Evolutionary conservation across 1,284 basidiomycete species (phyloP).

Genomic region (Malassezia equina): DNA sequence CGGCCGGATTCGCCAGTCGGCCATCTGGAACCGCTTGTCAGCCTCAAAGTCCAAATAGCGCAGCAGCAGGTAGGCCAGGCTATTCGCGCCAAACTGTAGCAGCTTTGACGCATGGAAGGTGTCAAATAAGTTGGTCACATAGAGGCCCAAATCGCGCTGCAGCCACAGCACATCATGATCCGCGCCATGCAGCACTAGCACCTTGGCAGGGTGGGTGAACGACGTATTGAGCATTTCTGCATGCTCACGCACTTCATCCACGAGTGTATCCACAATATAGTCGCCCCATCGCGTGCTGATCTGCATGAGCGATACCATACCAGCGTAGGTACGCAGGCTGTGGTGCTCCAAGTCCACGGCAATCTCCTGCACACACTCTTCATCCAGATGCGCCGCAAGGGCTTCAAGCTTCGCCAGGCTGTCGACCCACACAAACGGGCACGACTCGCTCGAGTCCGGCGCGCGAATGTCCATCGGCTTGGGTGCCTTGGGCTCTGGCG

Average conservation of each 20-base stretch:
- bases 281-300: constrained; percentile 68
- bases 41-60: constrained; percentile 83
- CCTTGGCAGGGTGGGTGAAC: constrained; percentile 69
- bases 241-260: constrained; percentile 59
- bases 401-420: constrained; percentile 55
- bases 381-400: constrained; percentile 57
- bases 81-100: constrained; percentile 61
- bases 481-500: constrained; percentile 22
- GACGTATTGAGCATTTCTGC: constrained; percentile 59
- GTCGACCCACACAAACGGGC: constrained; percentile 65
- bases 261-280: constrained; percentile 73
- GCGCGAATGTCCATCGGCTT: constrained; percentile 27
- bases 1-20: constrained; percentile 90
- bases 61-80: constrained; percentile 72
- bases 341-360: constrained; percentile 93
- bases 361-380: constrained; percentile 59
- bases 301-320: constrained; percentile 84
- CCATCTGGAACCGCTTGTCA: constrained; percentile 89
- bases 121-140: constrained; percentile 88
- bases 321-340: constrained; percentile 68
- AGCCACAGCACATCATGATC: constrained; percentile 91
- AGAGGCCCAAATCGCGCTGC: constrained; percentile 86
- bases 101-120: constrained; percentile 87
- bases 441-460: constrained; percentile 56
- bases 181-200: constrained; percentile 79